Base-by-base conservation (phyloP, 139 green algal genomes). In the Auxenochlorella pyrenoidosa region DNA sequence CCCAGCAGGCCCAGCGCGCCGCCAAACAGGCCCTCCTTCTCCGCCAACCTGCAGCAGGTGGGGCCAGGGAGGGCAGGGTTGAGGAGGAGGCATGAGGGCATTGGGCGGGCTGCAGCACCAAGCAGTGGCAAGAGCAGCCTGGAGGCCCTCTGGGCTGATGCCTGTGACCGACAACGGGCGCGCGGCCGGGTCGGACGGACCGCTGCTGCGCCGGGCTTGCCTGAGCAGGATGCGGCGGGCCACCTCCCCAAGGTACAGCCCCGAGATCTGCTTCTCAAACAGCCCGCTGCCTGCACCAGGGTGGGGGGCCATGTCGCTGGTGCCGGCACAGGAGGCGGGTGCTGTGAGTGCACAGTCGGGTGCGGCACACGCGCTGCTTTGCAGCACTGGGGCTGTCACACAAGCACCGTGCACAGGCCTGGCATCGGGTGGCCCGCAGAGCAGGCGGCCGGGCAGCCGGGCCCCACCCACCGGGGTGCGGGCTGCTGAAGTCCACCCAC, bases 261-360 rank as follows among this genome's bases (percentile, higher is more conserved):
- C 97, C 16, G 86, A 91, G 41, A 98, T 95, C 84, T 98, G 86
- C 92, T 99, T 99, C 93, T 99, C 97, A 91, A 98, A 97, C 66
- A 94, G 54, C 88, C 95, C 93, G 78, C 89, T 84, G 41, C 95
- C 94, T 90, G 90, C 76, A n/a, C n/a, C n/a, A 59, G 73, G 38
- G 40, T 8, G 18, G 54, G 54, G 54, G 54, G 18, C 54, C 2
- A 63, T 6, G 47, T 54, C 8, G 47, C 8, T 54, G 47, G 47
- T 54, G 54, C 54, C 54, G 18, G 54, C 54, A 63, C 54, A 2
- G 54, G 2, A 2, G 54, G 2, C 18, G 54, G 54, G 3, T 22
- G 54, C 54, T 63, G 15, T 24, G 15, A 63, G 10, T 26, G 15
- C 54, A 63, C 10, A 24, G 15, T 54, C n/a, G n/a, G n/a, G 10